Evolutionary conservation across 148 eudicot species (phyloP).

Genomic region (Nepenthes gracilis): DNA sequence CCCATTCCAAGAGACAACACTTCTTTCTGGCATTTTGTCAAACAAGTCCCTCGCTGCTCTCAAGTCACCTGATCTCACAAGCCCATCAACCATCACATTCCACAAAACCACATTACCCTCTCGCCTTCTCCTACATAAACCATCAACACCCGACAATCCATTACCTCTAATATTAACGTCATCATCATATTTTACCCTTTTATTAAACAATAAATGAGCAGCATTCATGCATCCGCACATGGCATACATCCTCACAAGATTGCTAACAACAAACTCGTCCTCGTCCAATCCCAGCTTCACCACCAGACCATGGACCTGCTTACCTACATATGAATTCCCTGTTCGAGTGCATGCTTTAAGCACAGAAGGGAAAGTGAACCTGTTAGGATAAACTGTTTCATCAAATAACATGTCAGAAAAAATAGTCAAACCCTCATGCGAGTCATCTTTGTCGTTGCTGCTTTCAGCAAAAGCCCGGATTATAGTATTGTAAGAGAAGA

Average conservation of each 20-base stretch:
- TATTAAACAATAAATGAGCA: conserved; percentile 28
- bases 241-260: conserved; percentile 52
- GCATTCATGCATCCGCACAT: conserved; percentile 28
- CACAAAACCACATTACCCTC: conserved; percentile 37
- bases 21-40: conserved; percentile 38
- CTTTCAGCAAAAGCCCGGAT: conserved; percentile 30
- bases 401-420: conserved; percentile 11
- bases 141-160: conserved; percentile 3
- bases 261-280: conserved; percentile 46
- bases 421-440: conserved; percentile 15
- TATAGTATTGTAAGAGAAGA: conserved; percentile 40
- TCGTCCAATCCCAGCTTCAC: conserved; percentile 28
- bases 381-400: conserved; percentile 28
- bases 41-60: conserved; percentile 34
- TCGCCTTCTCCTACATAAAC: conserved; percentile 9
- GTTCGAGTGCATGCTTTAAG: conserved; percentile 40
- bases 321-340: conserved; percentile 18
- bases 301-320: conserved; percentile 31
- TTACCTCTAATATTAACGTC: conserved; percentile 4
- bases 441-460: conserved; percentile 14
- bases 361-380: conserved; percentile 46
- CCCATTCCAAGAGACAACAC: conserved; percentile 53
- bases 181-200: conserved; percentile 2
- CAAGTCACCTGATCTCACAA: conserved; percentile 19
- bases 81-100: conserved; percentile 54